Evolutionary conservation across 2,329 filamentous ascomycete species (phyloP), one percentile per base, ranked within the genome.

Genomic region (Pochonia chlamydosporia): DNA sequence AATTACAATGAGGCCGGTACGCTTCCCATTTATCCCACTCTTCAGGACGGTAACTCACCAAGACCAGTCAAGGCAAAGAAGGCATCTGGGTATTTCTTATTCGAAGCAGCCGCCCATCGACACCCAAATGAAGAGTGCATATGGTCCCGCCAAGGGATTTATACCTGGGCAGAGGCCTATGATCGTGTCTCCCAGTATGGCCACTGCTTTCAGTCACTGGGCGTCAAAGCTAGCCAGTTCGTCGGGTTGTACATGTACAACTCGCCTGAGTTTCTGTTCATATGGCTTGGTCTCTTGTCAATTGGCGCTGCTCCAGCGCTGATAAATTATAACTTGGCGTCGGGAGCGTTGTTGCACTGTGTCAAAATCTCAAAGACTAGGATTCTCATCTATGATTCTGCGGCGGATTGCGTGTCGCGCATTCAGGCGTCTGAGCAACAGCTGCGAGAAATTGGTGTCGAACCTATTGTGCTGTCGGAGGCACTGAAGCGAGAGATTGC

Each of bases 171-270:
- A 16, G 37, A 50, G 37, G n/a, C 48, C 13, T 43, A 44, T 9
- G n/a, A 40, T 16, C 48, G 44, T 4, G 48, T 43, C 8, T 43
- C 33, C n/a, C 48, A 50, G 14, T 50, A 50, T 28, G 48, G 48
- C 13, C 48, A 50, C 33, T 50, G 41, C 35, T 50, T 50, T 30
- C 28, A 50, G 18, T 13, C 41, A 5, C 40, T 44, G 4, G 44
- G 44, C 14, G 44, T 50, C 3, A 18, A 42, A n/a, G 35, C 48
- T 14, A 10, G 18, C 9, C 36, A 50, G 26, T 47, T 39, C 31
- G 48, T 47, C 8, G 48, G 48, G 16, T 4, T 50, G 26, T 50
- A 50, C 48, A 35, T 47, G 40, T 47, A 47, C 30, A 50, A 50
- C 30, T 44, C 40, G 6, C 48, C 44, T 21, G 44, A 50, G 36